These are phyloP conservation scores for Sugiyamaella smithiae DNA, from an alignment of 805 yeast genomes.

Conservation along the genomic window DNA sequence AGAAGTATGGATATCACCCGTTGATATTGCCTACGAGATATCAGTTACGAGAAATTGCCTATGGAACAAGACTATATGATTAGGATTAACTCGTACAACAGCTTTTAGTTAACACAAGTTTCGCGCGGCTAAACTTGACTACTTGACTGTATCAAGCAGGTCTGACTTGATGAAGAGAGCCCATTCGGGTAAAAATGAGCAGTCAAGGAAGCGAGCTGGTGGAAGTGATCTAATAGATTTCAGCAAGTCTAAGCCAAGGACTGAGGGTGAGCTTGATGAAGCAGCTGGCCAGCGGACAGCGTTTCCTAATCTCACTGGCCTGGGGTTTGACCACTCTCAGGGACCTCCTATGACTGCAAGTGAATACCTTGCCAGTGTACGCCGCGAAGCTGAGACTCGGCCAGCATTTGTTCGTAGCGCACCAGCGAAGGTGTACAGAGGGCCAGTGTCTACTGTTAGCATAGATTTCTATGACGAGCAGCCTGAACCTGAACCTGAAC, in stretches of 20 bases:
- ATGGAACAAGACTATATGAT: too few relatives aligned
- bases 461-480: not conserved
- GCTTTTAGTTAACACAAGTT: too few relatives aligned
- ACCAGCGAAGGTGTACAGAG: not conserved
- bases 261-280: conserved; percentile 9
- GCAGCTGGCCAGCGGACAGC: conserved; percentile 16
- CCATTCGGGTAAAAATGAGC: not conserved
- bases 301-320: conserved; percentile 7
- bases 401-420: conserved; percentile 11
- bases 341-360: conserved; percentile 17
- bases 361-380: conserved; percentile 16
- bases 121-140: too few relatives aligned
- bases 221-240: not conserved
- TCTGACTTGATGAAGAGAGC: not conserved
- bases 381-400: conserved; percentile 14
- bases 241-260: not conserved
- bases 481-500: not conserved
- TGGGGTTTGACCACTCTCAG: not conserved
- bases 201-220: not conserved
- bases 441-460: not conserved
- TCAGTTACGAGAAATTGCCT: too few relatives aligned
- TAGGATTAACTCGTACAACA: too few relatives aligned
- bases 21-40: too few relatives aligned
- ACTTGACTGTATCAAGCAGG: too few relatives aligned
- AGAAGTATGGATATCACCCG: too few relatives aligned